Evolutionary conservation across 148 eudicot species (phyloP), one percentile per base, ranked within the genome.

Genomic region (Salicornia ramosissima): DNA sequence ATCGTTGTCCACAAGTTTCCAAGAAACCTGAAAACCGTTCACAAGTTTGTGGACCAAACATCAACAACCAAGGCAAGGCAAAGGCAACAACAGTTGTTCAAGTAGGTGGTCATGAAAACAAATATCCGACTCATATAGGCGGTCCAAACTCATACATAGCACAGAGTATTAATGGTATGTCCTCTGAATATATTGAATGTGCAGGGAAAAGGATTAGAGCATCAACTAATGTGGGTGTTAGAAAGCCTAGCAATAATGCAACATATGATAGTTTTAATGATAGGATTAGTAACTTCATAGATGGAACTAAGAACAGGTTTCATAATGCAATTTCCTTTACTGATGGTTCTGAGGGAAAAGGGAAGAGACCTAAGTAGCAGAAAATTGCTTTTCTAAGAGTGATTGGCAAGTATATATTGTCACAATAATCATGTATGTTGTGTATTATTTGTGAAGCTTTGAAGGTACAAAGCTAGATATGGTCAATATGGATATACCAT

Each of bases 201-300:
- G 69, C 56, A 10, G 69, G 78, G 56, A 42, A 19, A 22, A 69
- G 28, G 19, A 68, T 69, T 51, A 61, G 78, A 69, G 69, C 64
- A 39, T 73, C 68, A 13, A 69, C 78, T 0, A 40, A 51, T 15
- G 63, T 42, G 30, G 42, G 55, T 28, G 47, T 1, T 57, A 33
- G 10, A 12, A 68, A 53, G 50, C 14, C 43, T 26, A 21, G 25
- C 42, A 49, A 22, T 33, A 28, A 9, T n/a, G n/a, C n/a, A n/a
- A n/a, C n/a, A 5, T 55, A 5, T 2, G 78, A 75, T 53, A 75
- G 78, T 60, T 75, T 75, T 43, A 68, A 75, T 29, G 78, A 75
- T 1, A 62, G 53, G 33, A 47, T 77, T 21, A 49, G 61, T 0
- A 72, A 77, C 24, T 77, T 58, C 12, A 77, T 77, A 6, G 39